Evolutionary conservation across 2,329 filamentous ascomycete genomes (phyloP).

Genomic region (Epichloe gansuensis): DNA sequence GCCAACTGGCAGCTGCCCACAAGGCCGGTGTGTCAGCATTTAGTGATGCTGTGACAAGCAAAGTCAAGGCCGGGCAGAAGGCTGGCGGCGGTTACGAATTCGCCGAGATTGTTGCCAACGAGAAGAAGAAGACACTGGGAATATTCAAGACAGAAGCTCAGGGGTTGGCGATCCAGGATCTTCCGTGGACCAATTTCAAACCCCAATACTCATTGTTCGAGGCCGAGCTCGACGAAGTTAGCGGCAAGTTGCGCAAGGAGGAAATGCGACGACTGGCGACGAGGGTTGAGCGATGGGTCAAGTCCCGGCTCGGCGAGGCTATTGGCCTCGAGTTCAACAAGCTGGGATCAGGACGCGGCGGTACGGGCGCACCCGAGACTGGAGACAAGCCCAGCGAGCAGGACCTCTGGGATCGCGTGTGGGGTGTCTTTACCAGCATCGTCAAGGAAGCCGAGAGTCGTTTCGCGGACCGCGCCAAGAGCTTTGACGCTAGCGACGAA

Average conservation of each 20-base stretch:
- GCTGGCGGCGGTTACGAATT: constrained; percentile 87
- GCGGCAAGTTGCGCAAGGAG: constrained; percentile 72
- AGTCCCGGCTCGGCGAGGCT: constrained; percentile 73
- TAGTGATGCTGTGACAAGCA: constrained; percentile 70
- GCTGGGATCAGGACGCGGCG: constrained; percentile 75
- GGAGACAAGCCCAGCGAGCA: constrained; percentile 70
- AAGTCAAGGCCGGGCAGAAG: constrained; percentile 88
- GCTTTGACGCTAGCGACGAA: constrained; percentile 82
- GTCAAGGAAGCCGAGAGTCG: constrained; percentile 75
- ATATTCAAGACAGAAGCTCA: constrained; percentile 66
- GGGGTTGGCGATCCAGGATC: constrained; percentile 61
- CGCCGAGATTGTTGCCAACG: constrained; percentile 75
- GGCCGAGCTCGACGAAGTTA: constrained; percentile 85
- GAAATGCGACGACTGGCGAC: constrained; percentile 91
- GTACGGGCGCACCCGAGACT: constrained; percentile 64
- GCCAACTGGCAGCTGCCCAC: constrained; percentile 79
- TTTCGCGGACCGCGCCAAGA: constrained; percentile 79
- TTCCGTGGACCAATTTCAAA: constrained; percentile 78
- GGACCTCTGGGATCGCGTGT: constrained; percentile 91
- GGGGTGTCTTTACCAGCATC: constrained; percentile 70
- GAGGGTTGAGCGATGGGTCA: constrained; percentile 87
- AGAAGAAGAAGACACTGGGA: constrained; percentile 64
- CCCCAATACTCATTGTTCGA: constrained; percentile 69
- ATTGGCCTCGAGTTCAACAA: constrained; percentile 93
- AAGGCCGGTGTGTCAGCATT: constrained; percentile 78